These are phyloP conservation scores for Boletus subparvulus DNA, from an alignment of 768 basidiomycete species.

Conservation along the genomic window DNA sequence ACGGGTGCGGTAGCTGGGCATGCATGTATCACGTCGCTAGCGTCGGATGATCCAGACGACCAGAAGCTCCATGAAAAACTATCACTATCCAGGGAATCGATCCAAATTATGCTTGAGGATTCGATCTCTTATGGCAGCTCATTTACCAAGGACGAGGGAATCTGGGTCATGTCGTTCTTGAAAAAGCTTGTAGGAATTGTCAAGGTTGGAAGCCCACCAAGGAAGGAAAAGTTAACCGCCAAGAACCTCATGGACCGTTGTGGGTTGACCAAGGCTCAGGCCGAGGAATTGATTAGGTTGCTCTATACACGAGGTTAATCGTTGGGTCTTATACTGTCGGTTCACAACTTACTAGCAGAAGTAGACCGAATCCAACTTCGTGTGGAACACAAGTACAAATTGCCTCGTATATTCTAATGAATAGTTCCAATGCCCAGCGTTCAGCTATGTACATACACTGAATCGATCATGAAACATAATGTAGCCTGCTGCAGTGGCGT, in stretches of 20 bases:
- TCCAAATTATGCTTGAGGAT: conserved; percentile 23
- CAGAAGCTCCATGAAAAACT: conserved; percentile 5
- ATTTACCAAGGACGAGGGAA: conserved; percentile 14
- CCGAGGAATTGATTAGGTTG: conserved; percentile 14
- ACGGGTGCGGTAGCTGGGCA: conserved; percentile 22
- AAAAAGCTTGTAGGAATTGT: conserved; percentile 18
- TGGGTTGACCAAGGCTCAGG: conserved; percentile 17
- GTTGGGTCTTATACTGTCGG: neutral
- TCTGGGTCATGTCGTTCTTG: conserved; percentile 27
- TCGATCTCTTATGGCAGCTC: conserved; percentile 17
- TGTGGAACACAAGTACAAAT: neutral
- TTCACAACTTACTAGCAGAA: conserved; percentile 2
- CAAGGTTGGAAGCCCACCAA: conserved; percentile 3
- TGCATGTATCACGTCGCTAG: conserved; percentile 30
- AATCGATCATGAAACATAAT: conserved; percentile 3
- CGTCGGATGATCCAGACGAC: neutral
- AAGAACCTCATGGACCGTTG: conserved; percentile 16
- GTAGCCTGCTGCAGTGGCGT: conserved; percentile 7
- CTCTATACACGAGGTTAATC: conserved; percentile 7
- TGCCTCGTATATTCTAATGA: neutral
- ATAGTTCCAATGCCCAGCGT: neutral
- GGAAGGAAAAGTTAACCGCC: conserved; percentile 8
- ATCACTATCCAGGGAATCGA: conserved; percentile 12
- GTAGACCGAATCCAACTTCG: neutral
- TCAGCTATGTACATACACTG: neutral